Evolutionary conservation across 768 basidiomycete species (phyloP).

Genomic region (Lentinula guzmanii): DNA sequence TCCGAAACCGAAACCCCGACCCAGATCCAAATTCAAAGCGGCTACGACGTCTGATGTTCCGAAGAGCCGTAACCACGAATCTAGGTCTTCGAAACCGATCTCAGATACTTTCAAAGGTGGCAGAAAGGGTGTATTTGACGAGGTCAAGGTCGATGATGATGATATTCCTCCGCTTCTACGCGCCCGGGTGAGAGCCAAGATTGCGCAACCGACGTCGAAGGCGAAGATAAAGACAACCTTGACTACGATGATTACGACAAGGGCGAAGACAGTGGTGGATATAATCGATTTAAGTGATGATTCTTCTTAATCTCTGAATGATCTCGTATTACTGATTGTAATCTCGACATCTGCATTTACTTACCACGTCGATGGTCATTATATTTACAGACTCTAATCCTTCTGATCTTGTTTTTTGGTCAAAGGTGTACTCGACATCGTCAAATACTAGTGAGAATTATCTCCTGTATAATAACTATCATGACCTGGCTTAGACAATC

Average conservation of each 20-base stretch:
- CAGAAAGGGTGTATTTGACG: not conserved
- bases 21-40: not conserved
- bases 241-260: not conserved
- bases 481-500: too few species aligned
- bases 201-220: conserved; percentile 42
- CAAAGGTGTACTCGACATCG: too few species aligned
- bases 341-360: too few species aligned
- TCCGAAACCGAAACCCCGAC: not conserved
- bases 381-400: too few species aligned
- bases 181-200: not conserved
- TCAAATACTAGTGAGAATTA: too few species aligned
- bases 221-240: not conserved
- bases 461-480: too few species aligned
- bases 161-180: not conserved
- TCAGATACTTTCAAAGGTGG: not conserved
- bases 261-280: not conserved
- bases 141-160: not conserved
- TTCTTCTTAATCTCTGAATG: not conserved
- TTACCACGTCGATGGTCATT: too few species aligned
- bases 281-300: not conserved
- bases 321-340: not conserved
- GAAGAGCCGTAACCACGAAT: not conserved
- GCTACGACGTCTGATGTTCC: not conserved
- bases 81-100: not conserved
- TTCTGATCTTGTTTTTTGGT: too few species aligned